Evolutionary conservation across 2,329 filamentous ascomycete genomes (phyloP), one percentile per base, ranked within the genome.

Genomic region (Colletotrichum destructivum): DNA sequence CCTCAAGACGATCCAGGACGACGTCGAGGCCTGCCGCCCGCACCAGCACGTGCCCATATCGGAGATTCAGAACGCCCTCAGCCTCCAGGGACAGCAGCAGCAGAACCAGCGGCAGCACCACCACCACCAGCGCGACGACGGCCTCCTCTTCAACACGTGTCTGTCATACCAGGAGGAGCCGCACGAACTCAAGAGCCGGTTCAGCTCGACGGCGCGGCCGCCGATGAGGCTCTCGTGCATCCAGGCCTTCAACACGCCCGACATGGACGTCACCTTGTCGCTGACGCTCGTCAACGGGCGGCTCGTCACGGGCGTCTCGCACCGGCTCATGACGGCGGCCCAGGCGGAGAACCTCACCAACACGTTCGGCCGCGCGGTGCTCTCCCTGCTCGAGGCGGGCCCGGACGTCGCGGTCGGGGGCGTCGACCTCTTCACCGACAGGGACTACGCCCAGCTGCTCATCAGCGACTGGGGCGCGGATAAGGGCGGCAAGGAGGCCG

Each of bases 381-480:
- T 83, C 15, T 79, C 83, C 21, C 83, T 89, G 2, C 73, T 90
- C 15, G 79, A 82, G 2, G 31, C 31, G 31, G 77, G 79, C 4
- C 83, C 85, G 0, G 80, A 82, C 12, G 81, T 79, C 18, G 78
- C 80, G 4, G 79, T 89, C 62, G 83, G 81, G 7, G 80, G 87
- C 23, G 78, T 87, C 35, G 85, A 89, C 76, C 81, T 89, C 3
- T 89, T 90, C 74, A 89, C 84, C 15, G 85, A 88, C 59, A 81
- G 85, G 11, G 89, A 91, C 74, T 86, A 86, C 72, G 82, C 85
- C 5, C 87, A 89, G 66, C 85, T 90, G 52, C 76, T 87, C 9
- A 83, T 84, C 6, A 89, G 88, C 80, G 88, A 87, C 62, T 84
- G 84, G 73, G 83, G 84, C 40, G 77, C 79, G 0, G 82, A 82